Evolutionary conservation across 192 early-diverging fungal genomes (phyloP), one percentile per base, ranked within the genome.

Genomic region (Mycoemilia scoparia): DNA sequence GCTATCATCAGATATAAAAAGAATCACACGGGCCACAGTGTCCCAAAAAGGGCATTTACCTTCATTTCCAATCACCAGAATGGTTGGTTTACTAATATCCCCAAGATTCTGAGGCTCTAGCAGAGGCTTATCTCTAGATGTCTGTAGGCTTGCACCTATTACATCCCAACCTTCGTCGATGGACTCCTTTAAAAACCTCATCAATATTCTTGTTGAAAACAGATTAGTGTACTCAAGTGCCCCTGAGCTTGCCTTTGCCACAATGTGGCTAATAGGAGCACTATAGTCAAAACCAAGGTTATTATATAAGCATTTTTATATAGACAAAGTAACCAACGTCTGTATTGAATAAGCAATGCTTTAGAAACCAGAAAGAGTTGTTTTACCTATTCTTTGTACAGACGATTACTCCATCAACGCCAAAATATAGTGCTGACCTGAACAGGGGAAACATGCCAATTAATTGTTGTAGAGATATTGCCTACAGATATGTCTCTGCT

Each of bases 1-100:
- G n/a, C n/a, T n/a, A n/a, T n/a, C n/a, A n/a, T n/a, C n/a, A n/a
- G n/a, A n/a, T n/a, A n/a, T n/a, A n/a, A n/a, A n/a, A n/a, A n/a
- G n/a, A n/a, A n/a, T n/a, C n/a, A n/a, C n/a, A n/a, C n/a, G n/a
- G 19, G 12, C 1, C 13, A 10, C 22, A 10, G 27, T n/a, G 7
- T 22, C 12, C 2, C 2, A 21, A 3, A 22, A 25, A 8, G 27
- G 19, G 8, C 36, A 22, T 7, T 37, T 9, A 2, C 34, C 38
- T 27, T 64, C 61, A 30, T 42, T 50, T n/a, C 61, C 61, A 5
- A 64, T 24, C 26, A 64, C 51, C 10, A 64, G 36, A 3, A 64
- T 26, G 7, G 37, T 43, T 11, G 61, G 61, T 0, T n/a, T 11
- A 14, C 9, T 25, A 16, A 57, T 36, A 12, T 15, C 21, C 7